Percentiles rank a stretch among this genome's conserved stretches.
phyloP scores from a whole-genome alignment of 805 yeast species.

The Lipomyces spencermartinsiae region DNA sequence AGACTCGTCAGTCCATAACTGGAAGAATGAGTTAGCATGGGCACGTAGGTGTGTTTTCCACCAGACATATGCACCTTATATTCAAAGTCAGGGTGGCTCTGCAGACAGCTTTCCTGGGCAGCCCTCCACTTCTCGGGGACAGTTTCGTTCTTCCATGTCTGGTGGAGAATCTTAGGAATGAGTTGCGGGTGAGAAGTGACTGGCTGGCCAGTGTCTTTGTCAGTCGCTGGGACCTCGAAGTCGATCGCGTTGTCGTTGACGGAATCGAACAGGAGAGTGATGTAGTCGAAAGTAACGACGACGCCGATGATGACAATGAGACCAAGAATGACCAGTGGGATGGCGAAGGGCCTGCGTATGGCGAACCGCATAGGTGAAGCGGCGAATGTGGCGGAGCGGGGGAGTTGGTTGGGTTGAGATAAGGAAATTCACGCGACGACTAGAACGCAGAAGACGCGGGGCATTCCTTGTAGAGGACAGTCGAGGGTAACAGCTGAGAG shows the following conservation, averaged over 20 bases:
- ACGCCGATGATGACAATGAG: conserved; percentile 32
- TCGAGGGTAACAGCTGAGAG: too few species aligned
- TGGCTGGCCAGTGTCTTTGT: conserved; percentile 20
- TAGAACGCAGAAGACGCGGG: too few species aligned
- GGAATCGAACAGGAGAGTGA: conserved; percentile 38
- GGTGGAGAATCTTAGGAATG: conserved; percentile 91
- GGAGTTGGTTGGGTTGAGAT: too few species aligned
- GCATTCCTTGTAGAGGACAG: too few species aligned
- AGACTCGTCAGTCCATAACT: conserved; percentile 86
- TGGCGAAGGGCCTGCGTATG: conserved; percentile 29
- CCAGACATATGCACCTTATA: conserved; percentile 52
- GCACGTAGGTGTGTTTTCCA: too few species aligned
- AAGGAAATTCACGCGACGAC: too few species aligned
- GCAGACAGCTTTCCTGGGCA: conserved; percentile 77
- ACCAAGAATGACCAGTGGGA: conserved; percentile 33
- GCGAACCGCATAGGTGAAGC: neutral
- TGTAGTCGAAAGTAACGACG: conserved; percentile 34
- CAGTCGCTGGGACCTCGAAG: conserved; percentile 28
- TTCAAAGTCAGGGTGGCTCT: conserved; percentile 84
- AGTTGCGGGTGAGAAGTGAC: conserved; percentile 48
- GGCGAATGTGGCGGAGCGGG: too few species aligned
- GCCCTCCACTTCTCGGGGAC: conserved; percentile 83
- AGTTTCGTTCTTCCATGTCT: conserved; percentile 80
- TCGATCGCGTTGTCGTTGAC: conserved; percentile 36
- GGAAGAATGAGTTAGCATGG: conserved; percentile 44